Evolutionary conservation across 352 stramenopile genomes (phyloP).

Genomic region (Plasmopara viticola): DNA sequence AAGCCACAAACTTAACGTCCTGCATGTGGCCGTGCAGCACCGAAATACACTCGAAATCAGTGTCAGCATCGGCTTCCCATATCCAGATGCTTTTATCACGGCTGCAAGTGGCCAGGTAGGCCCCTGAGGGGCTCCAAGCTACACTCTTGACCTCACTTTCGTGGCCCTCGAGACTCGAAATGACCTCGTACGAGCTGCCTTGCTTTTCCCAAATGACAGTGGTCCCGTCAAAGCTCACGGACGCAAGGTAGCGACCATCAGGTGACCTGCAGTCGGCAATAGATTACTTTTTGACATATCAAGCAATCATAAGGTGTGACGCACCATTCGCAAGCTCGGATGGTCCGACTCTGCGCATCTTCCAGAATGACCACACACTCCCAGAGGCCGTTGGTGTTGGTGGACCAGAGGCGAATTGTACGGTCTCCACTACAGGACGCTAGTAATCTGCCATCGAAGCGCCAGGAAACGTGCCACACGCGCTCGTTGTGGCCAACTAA

Average conservation of each 20-base stretch:
- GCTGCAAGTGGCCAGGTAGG: conserved; percentile 94
- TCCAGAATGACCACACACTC: conserved; percentile 89
- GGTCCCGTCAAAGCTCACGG: conserved; percentile 95
- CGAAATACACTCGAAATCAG: conserved; percentile 96
- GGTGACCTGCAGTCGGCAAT: conserved; percentile 37
- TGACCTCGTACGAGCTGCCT: conserved; percentile 86
- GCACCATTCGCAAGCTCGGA: conserved; percentile 93
- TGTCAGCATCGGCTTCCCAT: conserved; percentile 93
- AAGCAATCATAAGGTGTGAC: background rate
- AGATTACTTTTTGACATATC: no score
- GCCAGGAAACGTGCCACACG: conserved; percentile 91
- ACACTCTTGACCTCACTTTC: conserved; percentile 98
- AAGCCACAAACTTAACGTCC: conserved; percentile 95
- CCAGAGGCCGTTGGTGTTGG: conserved; percentile 53
- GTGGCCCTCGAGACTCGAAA: conserved; percentile 96
- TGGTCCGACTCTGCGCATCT: conserved; percentile 91
- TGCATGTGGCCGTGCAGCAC: conserved; percentile 95
- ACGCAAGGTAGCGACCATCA: conserved; percentile 85
- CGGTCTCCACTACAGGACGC: conserved; percentile 89
- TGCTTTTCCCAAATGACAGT: conserved; percentile 93
- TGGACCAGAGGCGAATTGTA: conserved; percentile 81
- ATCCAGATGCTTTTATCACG: conserved; percentile 99
- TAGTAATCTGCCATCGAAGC: conserved; percentile 73
- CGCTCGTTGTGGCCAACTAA: conserved; percentile 85
- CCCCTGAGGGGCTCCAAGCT: conserved; percentile 90